Evolutionary conservation across 2,329 filamentous ascomycete genomes (phyloP).

Genomic region (Trichophyton benhamiae): DNA sequence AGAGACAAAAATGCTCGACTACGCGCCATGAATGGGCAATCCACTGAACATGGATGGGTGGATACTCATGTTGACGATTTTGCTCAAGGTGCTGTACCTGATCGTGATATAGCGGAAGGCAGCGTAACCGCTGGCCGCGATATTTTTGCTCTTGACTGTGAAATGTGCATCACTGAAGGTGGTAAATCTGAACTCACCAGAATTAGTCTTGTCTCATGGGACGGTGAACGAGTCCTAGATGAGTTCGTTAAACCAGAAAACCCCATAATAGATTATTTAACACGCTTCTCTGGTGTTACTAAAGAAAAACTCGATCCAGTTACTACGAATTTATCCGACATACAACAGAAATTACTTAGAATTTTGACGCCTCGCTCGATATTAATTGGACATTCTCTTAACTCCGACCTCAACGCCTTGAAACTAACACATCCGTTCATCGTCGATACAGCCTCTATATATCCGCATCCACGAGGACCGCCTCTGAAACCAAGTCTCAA

Average conservation of each 20-base stretch:
- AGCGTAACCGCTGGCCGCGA: constrained; percentile 72
- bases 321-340: constrained; percentile 70
- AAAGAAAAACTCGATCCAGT: constrained; percentile 68
- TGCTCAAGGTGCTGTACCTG: constrained; percentile 55
- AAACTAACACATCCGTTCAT: constrained; percentile 84
- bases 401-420: constrained; percentile 58
- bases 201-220: constrained; percentile 78
- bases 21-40: constrained; percentile 41
- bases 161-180: constrained; percentile 87
- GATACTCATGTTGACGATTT: constrained; percentile 58
- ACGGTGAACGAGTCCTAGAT: constrained; percentile 69
- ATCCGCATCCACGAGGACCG: constrained; percentile 77
- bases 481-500: constrained; percentile 85
- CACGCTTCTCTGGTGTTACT: constrained; percentile 84
- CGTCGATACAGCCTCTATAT: constrained; percentile 81
- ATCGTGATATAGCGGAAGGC: constrained; percentile 61
- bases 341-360: constrained; percentile 63
- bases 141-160: constrained; percentile 77
- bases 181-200: constrained; percentile 73
- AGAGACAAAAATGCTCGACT: constrained; percentile 41
- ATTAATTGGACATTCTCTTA: constrained; percentile 37
- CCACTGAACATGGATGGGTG: constrained; percentile 59
- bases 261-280: constrained; percentile 87
- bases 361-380: constrained; percentile 45
- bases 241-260: constrained; percentile 82